phyloP scores from a whole-genome alignment of 768 basidiomycete species.

The Leccinum subtestaceum region DNA sequence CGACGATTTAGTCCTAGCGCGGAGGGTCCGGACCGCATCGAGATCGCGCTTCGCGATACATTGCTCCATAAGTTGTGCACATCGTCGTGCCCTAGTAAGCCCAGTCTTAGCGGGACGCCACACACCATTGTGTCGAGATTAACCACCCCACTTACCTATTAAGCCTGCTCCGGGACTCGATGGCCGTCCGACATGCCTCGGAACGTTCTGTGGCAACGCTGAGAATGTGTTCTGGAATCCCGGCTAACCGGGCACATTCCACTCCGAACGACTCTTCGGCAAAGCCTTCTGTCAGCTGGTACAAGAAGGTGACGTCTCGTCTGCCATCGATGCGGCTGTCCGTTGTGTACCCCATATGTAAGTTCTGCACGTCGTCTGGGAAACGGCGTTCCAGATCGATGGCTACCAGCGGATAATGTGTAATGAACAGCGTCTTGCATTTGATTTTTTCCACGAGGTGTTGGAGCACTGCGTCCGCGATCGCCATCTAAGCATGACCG shows the following conservation, averaged over 20 bases:
- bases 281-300: conserved; percentile 67
- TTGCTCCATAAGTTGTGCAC: conserved; percentile 25
- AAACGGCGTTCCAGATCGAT: conserved; percentile 57
- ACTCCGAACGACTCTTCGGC: conserved; percentile 87
- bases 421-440: conserved; percentile 87
- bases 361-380: conserved; percentile 62
- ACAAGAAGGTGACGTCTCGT: conserved; percentile 84
- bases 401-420: conserved; percentile 90
- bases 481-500: conserved; percentile 61
- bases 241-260: conserved; percentile 88
- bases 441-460: conserved; percentile 57
- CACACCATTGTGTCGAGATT: neutral
- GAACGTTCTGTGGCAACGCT: conserved; percentile 56
- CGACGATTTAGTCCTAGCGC: conserved; percentile 9
- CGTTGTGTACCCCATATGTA: conserved; percentile 84
- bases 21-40: conserved; percentile 23
- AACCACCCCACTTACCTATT: conserved; percentile 47
- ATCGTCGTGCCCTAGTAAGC: conserved; percentile 26
- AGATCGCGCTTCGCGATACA: conserved; percentile 24
- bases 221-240: conserved; percentile 70
- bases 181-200: conserved; percentile 49
- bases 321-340: conserved; percentile 68
- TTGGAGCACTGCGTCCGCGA: conserved; percentile 77
- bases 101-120: neutral
- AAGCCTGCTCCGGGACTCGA: conserved; percentile 46